Conservation (phyloP, 1,139 yeast species). For the Hanseniaspora sp. region DNA sequence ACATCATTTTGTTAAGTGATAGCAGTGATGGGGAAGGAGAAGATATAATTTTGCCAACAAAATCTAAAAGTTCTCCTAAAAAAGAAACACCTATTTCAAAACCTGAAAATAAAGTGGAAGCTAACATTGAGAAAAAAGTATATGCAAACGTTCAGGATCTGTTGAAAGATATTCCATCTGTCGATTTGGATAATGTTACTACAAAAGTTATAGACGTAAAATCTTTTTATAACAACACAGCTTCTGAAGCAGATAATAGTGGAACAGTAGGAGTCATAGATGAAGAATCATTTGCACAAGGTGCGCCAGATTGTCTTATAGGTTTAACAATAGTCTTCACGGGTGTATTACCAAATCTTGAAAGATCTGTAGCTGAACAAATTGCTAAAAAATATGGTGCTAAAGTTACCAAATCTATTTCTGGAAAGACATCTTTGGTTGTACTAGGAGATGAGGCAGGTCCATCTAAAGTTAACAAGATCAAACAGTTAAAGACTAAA, state of each 20-base stretch:
- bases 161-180: slow-evolving; percentile 26
- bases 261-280: slow-evolving; percentile 18
- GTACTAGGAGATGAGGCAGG: slow-evolving; percentile 96
- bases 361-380: slow-evolving; percentile 63
- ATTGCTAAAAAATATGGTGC: slow-evolving; percentile 85
- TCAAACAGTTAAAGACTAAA: slow-evolving; percentile 59
- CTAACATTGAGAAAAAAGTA: neutral
- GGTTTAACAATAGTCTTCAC: slow-evolving; percentile 92
- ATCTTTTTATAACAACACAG: slow-evolving; percentile 20
- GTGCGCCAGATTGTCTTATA: slow-evolving; percentile 67
- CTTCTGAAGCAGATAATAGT: slow-evolving; percentile 13
- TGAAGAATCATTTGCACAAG: slow-evolving; percentile 42
- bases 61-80: neutral
- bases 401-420: slow-evolving; percentile 77
- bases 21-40: slow-evolving; percentile 16
- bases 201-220: slow-evolving; percentile 27
- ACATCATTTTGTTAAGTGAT: slow-evolving; percentile 3
- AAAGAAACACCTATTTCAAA: neutral
- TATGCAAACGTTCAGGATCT: slow-evolving; percentile 22
- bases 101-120: neutral
- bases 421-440: slow-evolving; percentile 75
- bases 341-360: slow-evolving; percentile 71
- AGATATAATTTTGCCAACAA: slow-evolving; percentile 1
- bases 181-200: slow-evolving; percentile 26
- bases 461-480: slow-evolving; percentile 80